These are phyloP conservation scores for Nymphaea colorata DNA, from an alignment of 164 flowering plant genomes.

Conservation along the genomic window DNA sequence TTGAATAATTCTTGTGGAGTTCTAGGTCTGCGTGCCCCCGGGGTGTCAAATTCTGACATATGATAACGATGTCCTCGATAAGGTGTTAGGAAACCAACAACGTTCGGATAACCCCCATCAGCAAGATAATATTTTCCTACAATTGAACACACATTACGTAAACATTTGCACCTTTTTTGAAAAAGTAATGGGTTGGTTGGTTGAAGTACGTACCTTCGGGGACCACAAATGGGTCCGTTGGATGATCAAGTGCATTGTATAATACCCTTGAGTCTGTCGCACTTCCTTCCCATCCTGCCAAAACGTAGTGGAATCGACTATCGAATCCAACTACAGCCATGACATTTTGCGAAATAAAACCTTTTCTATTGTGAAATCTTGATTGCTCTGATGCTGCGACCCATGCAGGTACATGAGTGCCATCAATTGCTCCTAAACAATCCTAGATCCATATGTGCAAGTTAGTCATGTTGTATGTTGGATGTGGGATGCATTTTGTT, in stretches of 20 bases:
- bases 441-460: slow-evolving; percentile 20
- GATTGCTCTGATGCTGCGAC: slow-evolving; percentile 53
- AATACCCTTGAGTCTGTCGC: slow-evolving; percentile 1
- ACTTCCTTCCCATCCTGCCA: background rate
- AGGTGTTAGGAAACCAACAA: slow-evolving; percentile 61
- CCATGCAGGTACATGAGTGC: slow-evolving; percentile 51
- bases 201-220: background rate
- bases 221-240: background rate
- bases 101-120: slow-evolving; percentile 40
- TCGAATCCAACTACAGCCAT: background rate
- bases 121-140: slow-evolving; percentile 75
- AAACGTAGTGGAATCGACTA: background rate
- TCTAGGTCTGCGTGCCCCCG: slow-evolving; percentile 11
- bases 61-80: slow-evolving; percentile 43
- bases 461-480: background rate
- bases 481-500: background rate
- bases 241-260: slow-evolving; percentile 13
- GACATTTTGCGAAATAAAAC: slow-evolving; percentile 16
- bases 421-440: slow-evolving; percentile 49
- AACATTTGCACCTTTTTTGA: background rate
- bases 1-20: background rate
- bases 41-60: slow-evolving; percentile 44
- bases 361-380: slow-evolving; percentile 43
- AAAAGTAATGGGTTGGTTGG: background rate
- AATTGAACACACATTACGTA: background rate